A percentile compares a stretch with the other conserved stretches of the same genome.
Evolutionary conservation across 495 filamentous ascomycete genomes (phyloP).

Genomic region (Talaromyces trachyspermus): DNA sequence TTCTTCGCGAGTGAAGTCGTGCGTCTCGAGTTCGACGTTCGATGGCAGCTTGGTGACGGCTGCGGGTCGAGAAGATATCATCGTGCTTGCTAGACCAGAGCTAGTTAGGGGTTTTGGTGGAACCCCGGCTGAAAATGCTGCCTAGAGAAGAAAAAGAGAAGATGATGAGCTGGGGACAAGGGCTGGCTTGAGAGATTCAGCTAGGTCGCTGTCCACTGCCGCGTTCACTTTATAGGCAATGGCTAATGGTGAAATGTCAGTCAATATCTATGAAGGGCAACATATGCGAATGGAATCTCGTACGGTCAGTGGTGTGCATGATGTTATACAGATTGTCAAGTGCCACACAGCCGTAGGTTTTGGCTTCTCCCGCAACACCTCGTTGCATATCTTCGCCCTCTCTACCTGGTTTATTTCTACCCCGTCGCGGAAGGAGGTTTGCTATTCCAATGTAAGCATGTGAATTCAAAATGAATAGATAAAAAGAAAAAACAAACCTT

Average conservation of each 20-base stretch:
- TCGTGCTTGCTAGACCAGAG: conserved; percentile 12
- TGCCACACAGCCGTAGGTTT: conserved; percentile 80
- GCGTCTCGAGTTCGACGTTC: conserved; percentile 88
- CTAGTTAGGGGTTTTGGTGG: conserved; percentile 19
- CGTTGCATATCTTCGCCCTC: conserved; percentile 56
- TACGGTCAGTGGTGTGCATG: conserved; percentile 57
- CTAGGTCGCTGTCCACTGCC: conserved; percentile 73
- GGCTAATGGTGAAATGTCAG: conserved; percentile 29
- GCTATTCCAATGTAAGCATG: conserved; percentile 26
- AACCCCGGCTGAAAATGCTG: conserved; percentile 51
- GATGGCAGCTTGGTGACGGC: conserved; percentile 63
- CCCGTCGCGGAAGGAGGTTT: conserved; percentile 68
- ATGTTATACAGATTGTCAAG: conserved; percentile 98
- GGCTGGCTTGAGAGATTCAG: conserved; percentile 65
- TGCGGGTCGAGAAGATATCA: conserved; percentile 31
- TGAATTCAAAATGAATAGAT: neutral
- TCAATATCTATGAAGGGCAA: conserved; percentile 37
- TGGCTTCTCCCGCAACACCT: conserved; percentile 66
- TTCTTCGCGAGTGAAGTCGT: conserved; percentile 89
- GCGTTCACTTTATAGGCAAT: conserved; percentile 92
- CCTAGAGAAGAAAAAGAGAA: conserved; percentile 60
- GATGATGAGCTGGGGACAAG: conserved; percentile 66
- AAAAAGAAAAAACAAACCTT: conserved; percentile 30
- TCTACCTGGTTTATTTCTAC: conserved; percentile 64
- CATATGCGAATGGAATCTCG: neutral